A percentile compares a stretch with the other conserved stretches of the same genome.
These are phyloP conservation scores for Vanderwaltozyma tropicalis DNA, from an alignment of 805 yeast species.

Conservation along the genomic window DNA sequence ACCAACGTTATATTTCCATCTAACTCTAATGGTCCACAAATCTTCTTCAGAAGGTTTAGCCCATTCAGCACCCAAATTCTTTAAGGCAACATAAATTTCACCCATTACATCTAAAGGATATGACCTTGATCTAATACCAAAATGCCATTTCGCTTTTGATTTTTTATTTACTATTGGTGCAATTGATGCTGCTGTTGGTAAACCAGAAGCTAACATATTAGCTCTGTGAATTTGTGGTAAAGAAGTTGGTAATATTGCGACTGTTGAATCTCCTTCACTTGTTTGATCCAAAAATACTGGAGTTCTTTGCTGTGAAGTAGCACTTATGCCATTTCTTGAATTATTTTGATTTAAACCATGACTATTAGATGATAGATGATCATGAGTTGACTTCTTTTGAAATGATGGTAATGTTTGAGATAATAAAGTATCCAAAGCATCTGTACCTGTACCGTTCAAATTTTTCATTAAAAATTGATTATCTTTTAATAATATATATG, in stretches of 20 bases:
- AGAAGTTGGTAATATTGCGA: constrained; percentile 88
- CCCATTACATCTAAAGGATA: constrained; percentile 98
- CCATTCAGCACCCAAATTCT: constrained; percentile 95
- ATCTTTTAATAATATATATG: constrained; percentile 73
- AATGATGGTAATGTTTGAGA: constrained; percentile 53
- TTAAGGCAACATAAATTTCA: constrained; percentile 88
- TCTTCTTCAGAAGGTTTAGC: constrained; percentile 90
- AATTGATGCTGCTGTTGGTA: constrained; percentile 37
- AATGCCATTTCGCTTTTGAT: constrained; percentile 95
- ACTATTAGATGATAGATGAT: not conserved
- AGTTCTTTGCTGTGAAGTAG: constrained; percentile 24
- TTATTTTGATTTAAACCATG: constrained; percentile 2
- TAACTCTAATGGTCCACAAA: constrained; percentile 87
- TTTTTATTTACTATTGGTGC: constrained; percentile 62
- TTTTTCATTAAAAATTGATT: constrained; percentile 62
- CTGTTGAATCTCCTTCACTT: constrained; percentile 49
- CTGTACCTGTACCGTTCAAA: constrained; percentile 40
- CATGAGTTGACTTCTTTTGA: constrained; percentile 14
- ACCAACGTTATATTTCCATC: constrained; percentile 60
- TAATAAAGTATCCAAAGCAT: constrained; percentile 46
- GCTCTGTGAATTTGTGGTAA: constrained; percentile 92
- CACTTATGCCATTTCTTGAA: constrained; percentile 7
- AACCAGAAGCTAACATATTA: constrained; percentile 61
- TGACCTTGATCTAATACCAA: constrained; percentile 90
- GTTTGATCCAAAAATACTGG: constrained; percentile 22